Percentiles rank a stretch among this genome's conserved stretches.
Evolutionary conservation across 148 eudicot genomes (phyloP).

Genomic region (Chenopodium quinoa): DNA sequence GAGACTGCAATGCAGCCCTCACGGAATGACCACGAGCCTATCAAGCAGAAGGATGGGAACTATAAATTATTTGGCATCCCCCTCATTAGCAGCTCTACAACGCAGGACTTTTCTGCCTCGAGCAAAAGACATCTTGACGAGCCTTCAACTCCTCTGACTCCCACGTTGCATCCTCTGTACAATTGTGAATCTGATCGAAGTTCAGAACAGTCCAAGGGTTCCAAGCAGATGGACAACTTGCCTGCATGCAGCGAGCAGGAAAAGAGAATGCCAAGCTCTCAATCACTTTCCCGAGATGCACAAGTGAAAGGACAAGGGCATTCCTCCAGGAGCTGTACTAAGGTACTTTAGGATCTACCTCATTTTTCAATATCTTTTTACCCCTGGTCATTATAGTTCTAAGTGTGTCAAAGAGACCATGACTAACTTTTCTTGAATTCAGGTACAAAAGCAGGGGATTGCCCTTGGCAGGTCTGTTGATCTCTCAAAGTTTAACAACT

Average conservation of each 20-base stretch:
- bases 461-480: slow-evolving; percentile 97
- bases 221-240: slow-evolving; percentile 39
- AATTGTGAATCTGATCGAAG: slow-evolving; percentile 44
- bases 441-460: slow-evolving; percentile 96
- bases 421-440: slow-evolving; percentile 18
- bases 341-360: slow-evolving; percentile 44
- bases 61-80: slow-evolving; percentile 87
- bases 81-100: slow-evolving; percentile 42
- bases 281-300: slow-evolving; percentile 33
- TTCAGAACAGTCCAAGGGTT: slow-evolving; percentile 46
- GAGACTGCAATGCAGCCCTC: slow-evolving; percentile 41
- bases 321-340: slow-evolving; percentile 87
- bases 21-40: slow-evolving; percentile 35
- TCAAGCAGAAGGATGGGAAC: slow-evolving; percentile 60
- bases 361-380: neutral
- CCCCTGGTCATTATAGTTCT: neutral
- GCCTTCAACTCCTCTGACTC: slow-evolving; percentile 32
- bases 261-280: slow-evolving; percentile 39
- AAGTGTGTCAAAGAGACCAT: neutral
- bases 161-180: slow-evolving; percentile 32
- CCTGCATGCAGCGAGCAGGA: slow-evolving; percentile 46
- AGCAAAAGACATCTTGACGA: slow-evolving; percentile 29
- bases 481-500: slow-evolving; percentile 74
- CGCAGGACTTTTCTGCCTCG: slow-evolving; percentile 33
- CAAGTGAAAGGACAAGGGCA: slow-evolving; percentile 55